phyloP scores from a whole-genome alignment of 371 early-diverging fungal genomes.

The Syncephalastrum racemosum region DNA sequence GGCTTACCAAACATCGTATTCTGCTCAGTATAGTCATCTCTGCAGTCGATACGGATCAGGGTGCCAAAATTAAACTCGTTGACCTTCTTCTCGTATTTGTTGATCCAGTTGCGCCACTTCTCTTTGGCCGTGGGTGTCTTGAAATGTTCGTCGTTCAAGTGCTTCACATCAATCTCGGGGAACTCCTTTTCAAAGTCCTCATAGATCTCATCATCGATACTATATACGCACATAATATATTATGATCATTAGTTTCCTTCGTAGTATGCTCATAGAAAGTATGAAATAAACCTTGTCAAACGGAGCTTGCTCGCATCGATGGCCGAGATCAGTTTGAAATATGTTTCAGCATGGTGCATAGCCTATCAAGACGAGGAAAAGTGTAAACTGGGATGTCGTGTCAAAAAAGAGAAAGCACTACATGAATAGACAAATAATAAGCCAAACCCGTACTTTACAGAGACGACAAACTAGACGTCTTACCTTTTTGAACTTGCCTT shows the following conservation, averaged over 20 bases:
- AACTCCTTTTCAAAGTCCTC: slow-evolving; percentile 72
- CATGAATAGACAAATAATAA: neutral
- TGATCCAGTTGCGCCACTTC: slow-evolving; percentile 86
- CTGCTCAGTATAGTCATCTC: slow-evolving; percentile 77
- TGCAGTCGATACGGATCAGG: slow-evolving; percentile 75
- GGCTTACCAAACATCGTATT: slow-evolving; percentile 86
- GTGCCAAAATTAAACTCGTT: slow-evolving; percentile 91
- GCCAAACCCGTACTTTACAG: slow-evolving; percentile 3
- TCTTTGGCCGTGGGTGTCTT: slow-evolving; percentile 80
- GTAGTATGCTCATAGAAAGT: too few relatives aligned
- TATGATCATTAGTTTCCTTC: too few relatives aligned
- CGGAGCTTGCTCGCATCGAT: slow-evolving; percentile 71
- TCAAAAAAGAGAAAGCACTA: neutral
- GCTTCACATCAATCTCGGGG: slow-evolving; percentile 65
- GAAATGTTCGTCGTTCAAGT: slow-evolving; percentile 73
- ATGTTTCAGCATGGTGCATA: slow-evolving; percentile 92
- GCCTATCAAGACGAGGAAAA: slow-evolving; percentile 46
- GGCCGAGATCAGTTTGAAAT: slow-evolving; percentile 74
- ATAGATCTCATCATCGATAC: slow-evolving; percentile 85
- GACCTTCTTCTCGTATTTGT: slow-evolving; percentile 82
- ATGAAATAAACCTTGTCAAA: slow-evolving; percentile 70
- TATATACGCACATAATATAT: slow-evolving; percentile 10
- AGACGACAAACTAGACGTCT: neutral
- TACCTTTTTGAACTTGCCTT: slow-evolving; percentile 47
- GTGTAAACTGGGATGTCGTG: neutral